Base-by-base conservation (phyloP, 148 eudicot species). In the Camellia lanceoleosa region DNA sequence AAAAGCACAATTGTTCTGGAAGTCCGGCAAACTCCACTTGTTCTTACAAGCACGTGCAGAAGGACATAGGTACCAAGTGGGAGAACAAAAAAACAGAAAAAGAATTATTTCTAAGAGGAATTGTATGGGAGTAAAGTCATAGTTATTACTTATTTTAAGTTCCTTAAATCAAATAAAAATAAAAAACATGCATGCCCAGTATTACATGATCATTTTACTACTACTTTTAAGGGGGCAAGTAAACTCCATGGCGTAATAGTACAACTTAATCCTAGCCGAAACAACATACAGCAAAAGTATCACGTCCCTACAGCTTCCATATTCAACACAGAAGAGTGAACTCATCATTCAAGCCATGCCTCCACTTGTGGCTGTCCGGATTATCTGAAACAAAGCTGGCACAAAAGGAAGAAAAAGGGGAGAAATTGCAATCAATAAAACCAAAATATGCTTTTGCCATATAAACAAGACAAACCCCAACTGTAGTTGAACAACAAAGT, bases 381-480 rank as follows among this genome's bases (percentile, higher is more conserved):
- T 49, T 49, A 49, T 49, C 52, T 49, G 92, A 71, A 90, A 87
- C 49, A 89, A 77, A 79, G 92, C 92, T 89, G 92, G 20, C 30
- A 82, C 51, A 84, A 52, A n/a, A 73, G 16, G 64, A 49, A 49
- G 6, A 49, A 30, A 30, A 30, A 14, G 59, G 49, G 41, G 60
- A 43, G 42, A 63, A 52, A 84, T 61, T 69, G 51, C 46, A 71
- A 42, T 82, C 56, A 82, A 75, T 61, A 18, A 38, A 78, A 30
- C 38, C 73, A 6, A 56, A 46, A 38, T 6, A 61, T 58, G 78
- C 6, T 56, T 30, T 30, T 18, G n/a, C 62, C 38, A 58, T n/a
- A 49, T 30, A 16, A 49, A 76, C n/a, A 23, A 47, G 6, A 63
- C 63, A 30, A 73, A 49, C 52, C 52, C 7, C 5, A 49, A 49